Percentiles rank a stretch among this genome's conserved stretches.
Evolutionary conservation across 1,139 yeast genomes (phyloP).

Genomic region (Saccharomyces uvarum): DNA sequence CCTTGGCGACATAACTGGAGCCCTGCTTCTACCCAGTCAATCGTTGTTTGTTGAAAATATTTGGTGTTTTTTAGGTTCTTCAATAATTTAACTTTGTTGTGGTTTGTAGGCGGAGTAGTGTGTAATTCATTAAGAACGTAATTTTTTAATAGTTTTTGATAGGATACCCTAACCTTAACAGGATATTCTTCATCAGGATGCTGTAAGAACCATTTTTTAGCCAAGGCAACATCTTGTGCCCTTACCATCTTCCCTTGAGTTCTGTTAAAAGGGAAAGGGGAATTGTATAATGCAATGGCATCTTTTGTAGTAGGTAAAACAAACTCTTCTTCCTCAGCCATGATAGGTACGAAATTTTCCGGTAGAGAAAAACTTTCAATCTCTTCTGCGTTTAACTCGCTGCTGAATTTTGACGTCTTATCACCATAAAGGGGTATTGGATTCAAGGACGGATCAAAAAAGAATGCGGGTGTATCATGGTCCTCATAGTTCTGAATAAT

Average conservation of each 20-base stretch:
- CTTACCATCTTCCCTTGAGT: conserved; percentile 65
- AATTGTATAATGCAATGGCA: conserved; percentile 63
- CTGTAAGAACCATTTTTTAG: conserved; percentile 75
- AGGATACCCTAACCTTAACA: conserved; percentile 73
- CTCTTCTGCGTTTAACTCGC: conserved; percentile 19
- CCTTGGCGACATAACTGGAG: conserved; percentile 90
- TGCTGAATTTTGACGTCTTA: conserved; percentile 22
- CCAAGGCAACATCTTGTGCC: conserved; percentile 83
- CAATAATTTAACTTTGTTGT: conserved; percentile 52
- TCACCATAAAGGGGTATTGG: conserved; percentile 41
- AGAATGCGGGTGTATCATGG: conserved; percentile 49
- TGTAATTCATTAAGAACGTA: conserved; percentile 69
- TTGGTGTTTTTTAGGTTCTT: conserved; percentile 68
- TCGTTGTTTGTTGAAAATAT: conserved; percentile 81
- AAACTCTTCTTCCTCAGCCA: conserved; percentile 38
- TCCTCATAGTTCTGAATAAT: conserved; percentile 39
- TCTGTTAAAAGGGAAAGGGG: conserved; percentile 79
- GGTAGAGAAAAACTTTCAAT: conserved; percentile 35
- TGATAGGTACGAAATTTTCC: conserved; percentile 40
- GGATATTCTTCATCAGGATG: conserved; percentile 56
- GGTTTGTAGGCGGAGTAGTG: conserved; percentile 34
- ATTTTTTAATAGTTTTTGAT: conserved; percentile 75
- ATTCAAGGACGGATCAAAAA: conserved; percentile 46
- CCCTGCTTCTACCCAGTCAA: conserved; percentile 99
- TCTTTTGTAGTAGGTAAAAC: conserved; percentile 45